Conservation (phyloP, 257 asterid species). For the Nicotiana knightiana region DNA sequence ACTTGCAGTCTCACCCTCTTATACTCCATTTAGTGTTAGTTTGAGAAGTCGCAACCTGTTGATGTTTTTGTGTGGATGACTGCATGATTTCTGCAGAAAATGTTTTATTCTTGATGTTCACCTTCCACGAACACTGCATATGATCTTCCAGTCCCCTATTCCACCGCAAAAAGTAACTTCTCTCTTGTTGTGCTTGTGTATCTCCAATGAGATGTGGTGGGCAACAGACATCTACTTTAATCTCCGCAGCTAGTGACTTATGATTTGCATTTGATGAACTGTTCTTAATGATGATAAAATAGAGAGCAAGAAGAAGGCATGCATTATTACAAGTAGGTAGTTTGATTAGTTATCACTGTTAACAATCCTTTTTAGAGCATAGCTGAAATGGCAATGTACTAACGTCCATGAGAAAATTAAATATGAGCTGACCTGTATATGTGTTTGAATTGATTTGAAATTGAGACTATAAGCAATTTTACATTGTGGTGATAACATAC, state of each 20-base stretch:
- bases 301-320: background rate
- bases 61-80: background rate
- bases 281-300: background rate
- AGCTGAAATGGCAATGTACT: background rate
- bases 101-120: background rate
- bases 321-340: background rate
- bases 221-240: background rate
- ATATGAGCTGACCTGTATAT: background rate
- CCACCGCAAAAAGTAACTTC: background rate
- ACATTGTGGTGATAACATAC: background rate
- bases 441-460: background rate
- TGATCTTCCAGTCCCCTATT: background rate
- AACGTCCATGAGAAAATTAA: background rate
- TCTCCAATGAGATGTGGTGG: background rate
- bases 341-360: background rate
- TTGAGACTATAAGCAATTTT: background rate
- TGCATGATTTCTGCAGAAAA: background rate
- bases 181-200: conserved; percentile 4
- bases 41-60: background rate
- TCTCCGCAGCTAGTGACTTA: background rate
- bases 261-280: background rate
- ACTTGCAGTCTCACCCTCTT: background rate
- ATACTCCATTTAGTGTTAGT: background rate
- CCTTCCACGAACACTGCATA: background rate
- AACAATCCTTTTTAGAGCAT: background rate